Evolutionary conservation across 805 yeast genomes (phyloP).

Genomic region (Candida vaughaniae): DNA sequence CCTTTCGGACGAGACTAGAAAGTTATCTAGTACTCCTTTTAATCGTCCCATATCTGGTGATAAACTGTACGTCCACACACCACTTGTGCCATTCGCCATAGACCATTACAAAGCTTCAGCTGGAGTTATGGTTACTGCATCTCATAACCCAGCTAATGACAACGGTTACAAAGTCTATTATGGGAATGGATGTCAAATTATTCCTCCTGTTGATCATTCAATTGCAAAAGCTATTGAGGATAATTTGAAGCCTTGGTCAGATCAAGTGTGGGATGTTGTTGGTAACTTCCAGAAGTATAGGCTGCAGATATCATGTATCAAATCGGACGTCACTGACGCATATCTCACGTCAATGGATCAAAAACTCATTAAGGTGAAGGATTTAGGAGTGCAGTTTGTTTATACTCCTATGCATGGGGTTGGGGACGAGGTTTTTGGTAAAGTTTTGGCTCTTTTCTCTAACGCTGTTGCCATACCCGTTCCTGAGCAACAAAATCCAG

Average conservation of each 20-base stretch:
- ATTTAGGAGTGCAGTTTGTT: conserved; percentile 49
- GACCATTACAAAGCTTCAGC: conserved; percentile 61
- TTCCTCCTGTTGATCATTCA: conserved; percentile 81
- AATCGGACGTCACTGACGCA: conserved; percentile 37
- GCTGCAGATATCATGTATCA: conserved; percentile 37
- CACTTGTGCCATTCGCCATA: conserved; percentile 87
- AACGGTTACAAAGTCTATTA: conserved; percentile 96
- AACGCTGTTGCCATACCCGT: conserved; percentile 38
- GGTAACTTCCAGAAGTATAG: conserved; percentile 27
- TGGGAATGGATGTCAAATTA: conserved; percentile 91
- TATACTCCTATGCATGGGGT: conserved; percentile 98
- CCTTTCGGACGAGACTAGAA: conserved; percentile 27
- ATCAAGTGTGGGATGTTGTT: conserved; percentile 47
- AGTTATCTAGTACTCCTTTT: conserved; percentile 1
- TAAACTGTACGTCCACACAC: conserved; percentile 63
- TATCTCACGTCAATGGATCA: conserved; percentile 34
- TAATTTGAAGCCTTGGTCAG: conserved; percentile 60
- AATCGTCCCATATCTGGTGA: neutral
- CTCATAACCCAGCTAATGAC: conserved; percentile 81
- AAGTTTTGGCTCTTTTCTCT: conserved; percentile 39
- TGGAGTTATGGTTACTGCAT: conserved; percentile 93
- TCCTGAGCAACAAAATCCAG: conserved; percentile 65
- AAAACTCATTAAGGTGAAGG: conserved; percentile 5
- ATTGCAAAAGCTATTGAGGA: conserved; percentile 64
- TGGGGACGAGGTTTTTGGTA: conserved; percentile 61